phyloP scores from a whole-genome alignment of 768 basidiomycete species.

The Termitomyces titanicus region DNA sequence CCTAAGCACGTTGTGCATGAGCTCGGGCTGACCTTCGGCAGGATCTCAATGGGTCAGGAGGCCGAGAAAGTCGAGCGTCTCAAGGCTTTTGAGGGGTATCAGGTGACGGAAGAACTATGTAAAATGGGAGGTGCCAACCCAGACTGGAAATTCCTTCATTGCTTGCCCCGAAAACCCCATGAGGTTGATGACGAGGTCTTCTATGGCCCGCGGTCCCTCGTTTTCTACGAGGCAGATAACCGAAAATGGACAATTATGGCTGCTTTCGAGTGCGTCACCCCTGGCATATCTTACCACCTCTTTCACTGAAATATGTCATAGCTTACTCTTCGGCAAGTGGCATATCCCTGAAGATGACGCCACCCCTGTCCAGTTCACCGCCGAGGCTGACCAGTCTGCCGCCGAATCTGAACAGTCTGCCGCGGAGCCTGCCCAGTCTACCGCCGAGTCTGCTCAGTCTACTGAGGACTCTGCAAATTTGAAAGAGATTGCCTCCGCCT shows the following conservation, averaged over 20 bases:
- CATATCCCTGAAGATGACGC: not conserved
- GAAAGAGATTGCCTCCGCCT: not conserved
- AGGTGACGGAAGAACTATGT: slow-evolving; percentile 89
- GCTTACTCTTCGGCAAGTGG: slow-evolving; percentile 11
- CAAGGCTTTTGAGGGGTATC: slow-evolving; percentile 87
- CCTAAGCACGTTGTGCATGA: not conserved
- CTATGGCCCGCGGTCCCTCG: slow-evolving; percentile 87
- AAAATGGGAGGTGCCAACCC: slow-evolving; percentile 75
- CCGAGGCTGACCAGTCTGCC: no score
- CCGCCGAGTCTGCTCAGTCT: not conserved
- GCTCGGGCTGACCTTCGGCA: slow-evolving; percentile 22
- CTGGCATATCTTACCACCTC: not conserved
- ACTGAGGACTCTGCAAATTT: not conserved
- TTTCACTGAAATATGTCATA: not conserved
- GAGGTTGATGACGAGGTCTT: slow-evolving; percentile 98
- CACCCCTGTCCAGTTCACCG: no score
- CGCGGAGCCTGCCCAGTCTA: no score
- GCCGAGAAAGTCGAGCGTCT: slow-evolving; percentile 86
- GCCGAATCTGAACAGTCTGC: no score
- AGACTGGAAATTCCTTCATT: slow-evolving; percentile 95
- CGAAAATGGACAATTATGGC: slow-evolving; percentile 97
- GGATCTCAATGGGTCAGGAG: slow-evolving; percentile 99
- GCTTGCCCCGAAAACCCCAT: slow-evolving; percentile 86
- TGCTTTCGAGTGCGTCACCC: slow-evolving; percentile 69
- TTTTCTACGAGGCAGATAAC: slow-evolving; percentile 94